Evolutionary conservation across 2,329 filamentous ascomycete species (phyloP).

Genomic region (Penicillium hesseltinei): DNA sequence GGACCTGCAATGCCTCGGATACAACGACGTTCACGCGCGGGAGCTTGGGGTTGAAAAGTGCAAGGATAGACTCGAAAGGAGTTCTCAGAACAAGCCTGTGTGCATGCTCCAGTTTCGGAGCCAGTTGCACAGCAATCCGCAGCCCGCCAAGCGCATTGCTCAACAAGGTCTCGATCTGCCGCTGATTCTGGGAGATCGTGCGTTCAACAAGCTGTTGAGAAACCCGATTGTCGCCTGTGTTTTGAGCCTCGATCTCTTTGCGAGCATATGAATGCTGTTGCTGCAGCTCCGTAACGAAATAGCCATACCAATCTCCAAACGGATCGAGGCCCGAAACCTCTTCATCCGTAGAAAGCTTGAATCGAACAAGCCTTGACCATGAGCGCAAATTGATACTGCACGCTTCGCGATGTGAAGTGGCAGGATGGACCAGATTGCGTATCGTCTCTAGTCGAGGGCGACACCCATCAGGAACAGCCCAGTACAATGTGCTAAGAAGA

Average conservation of each 20-base stretch:
- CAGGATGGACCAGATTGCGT: constrained; percentile 56
- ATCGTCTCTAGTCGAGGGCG: constrained; percentile 55
- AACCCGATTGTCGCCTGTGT: constrained; percentile 39
- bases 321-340: constrained; percentile 44
- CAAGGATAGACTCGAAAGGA: constrained; percentile 48
- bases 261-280: constrained; percentile 57
- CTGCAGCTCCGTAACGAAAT: constrained; percentile 53
- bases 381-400: constrained; percentile 58
- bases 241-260: constrained; percentile 58
- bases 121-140: constrained; percentile 47
- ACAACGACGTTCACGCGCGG: constrained; percentile 47
- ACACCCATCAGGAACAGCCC: constrained; percentile 52
- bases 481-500: constrained; percentile 60
- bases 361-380: constrained; percentile 58
- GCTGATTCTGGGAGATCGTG: constrained; percentile 57
- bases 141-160: constrained; percentile 53
- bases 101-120: constrained; percentile 42
- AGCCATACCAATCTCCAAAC: constrained; percentile 56
- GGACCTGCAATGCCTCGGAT: constrained; percentile 50
- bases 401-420: constrained; percentile 57
- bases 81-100: constrained; percentile 45
- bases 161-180: constrained; percentile 55
- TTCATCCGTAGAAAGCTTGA: constrained; percentile 56
- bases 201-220: constrained; percentile 50
- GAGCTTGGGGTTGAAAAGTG: constrained; percentile 52